Conservation (phyloP, 2,329 filamentous ascomycete species). For the Salinomyces thailandicus region DNA sequence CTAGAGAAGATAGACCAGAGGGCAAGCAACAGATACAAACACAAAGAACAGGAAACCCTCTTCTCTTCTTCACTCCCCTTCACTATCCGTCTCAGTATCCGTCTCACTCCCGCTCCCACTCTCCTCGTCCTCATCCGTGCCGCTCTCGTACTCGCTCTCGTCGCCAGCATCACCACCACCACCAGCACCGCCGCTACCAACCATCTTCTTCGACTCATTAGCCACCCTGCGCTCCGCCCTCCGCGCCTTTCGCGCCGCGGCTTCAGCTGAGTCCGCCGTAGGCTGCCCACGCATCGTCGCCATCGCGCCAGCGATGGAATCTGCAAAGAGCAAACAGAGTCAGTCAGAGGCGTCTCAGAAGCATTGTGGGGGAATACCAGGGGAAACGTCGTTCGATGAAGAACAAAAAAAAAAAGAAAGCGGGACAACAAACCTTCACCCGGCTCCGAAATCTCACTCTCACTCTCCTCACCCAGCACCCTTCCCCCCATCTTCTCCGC, state of each 20-base stretch:
- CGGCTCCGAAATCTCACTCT: slow-evolving; percentile 95
- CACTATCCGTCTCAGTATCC: slow-evolving; percentile 51
- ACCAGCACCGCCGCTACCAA: neutral
- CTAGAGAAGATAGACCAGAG: too few species aligned
- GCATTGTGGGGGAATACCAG: too few species aligned
- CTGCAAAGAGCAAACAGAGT: too few species aligned
- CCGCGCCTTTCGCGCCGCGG: slow-evolving; percentile 11
- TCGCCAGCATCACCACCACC: slow-evolving; percentile 22
- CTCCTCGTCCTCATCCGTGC: slow-evolving; percentile 29
- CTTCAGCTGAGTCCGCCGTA: slow-evolving; percentile 15
- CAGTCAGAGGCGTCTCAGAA: too few species aligned
- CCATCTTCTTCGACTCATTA: slow-evolving; percentile 4
- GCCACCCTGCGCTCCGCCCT: slow-evolving; percentile 4
- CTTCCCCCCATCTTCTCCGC: slow-evolving; percentile 84
- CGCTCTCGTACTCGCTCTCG: slow-evolving; percentile 29
- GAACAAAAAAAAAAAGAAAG: neutral
- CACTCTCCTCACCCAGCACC: slow-evolving; percentile 56
- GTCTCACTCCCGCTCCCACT: slow-evolving; percentile 41
- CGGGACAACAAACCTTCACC: slow-evolving; percentile 71
- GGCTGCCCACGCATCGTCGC: slow-evolving; percentile 27
- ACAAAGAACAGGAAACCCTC: too few species aligned
- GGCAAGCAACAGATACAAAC: too few species aligned
- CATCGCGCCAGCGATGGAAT: slow-evolving; percentile 30
- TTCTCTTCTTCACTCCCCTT: slow-evolving; percentile 1
- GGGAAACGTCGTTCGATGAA: too few species aligned